phyloP scores from a whole-genome alignment of 768 basidiomycete genomes.

The Tremella yokohamensis region DNA sequence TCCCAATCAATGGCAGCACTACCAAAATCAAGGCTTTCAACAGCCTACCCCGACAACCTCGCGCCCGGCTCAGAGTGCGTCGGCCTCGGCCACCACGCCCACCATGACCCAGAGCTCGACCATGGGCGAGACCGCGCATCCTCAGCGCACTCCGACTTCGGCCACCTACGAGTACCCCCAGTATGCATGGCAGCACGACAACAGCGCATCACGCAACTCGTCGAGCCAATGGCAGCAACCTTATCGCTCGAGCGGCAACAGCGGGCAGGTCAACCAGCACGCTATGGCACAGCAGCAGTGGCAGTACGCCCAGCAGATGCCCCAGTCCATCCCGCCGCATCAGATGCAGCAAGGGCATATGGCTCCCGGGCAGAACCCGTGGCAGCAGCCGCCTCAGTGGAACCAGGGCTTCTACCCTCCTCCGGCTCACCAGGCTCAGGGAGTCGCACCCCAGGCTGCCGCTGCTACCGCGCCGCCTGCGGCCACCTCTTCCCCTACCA shows the following conservation, averaged over 20 bases:
- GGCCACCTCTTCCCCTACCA: conserved; percentile 9
- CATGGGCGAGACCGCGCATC: background rate
- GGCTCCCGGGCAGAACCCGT: conserved; percentile 12
- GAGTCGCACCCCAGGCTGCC: background rate
- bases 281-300: background rate
- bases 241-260: no score
- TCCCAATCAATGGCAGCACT: conserved; percentile 18
- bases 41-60: conserved; percentile 10
- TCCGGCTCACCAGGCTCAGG: background rate
- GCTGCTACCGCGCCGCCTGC: conserved; percentile 9
- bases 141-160: conserved; percentile 2
- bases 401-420: conserved; percentile 8
- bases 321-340: background rate
- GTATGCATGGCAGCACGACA: conserved; percentile 3
- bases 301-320: conserved; percentile 5
- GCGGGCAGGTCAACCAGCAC: background rate
- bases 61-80: background rate
- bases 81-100: conserved; percentile 2
- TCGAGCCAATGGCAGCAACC: conserved; percentile 1
- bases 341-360: conserved; percentile 12
- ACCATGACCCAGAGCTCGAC: conserved; percentile 4
- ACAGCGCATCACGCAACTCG: background rate
- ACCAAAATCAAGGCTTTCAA: conserved; percentile 1
- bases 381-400: conserved; percentile 5
- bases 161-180: conserved; percentile 5